Conservation (phyloP, 1,284 basidiomycete genomes). For the Cutaneotrichosporon cutaneum region DNA sequence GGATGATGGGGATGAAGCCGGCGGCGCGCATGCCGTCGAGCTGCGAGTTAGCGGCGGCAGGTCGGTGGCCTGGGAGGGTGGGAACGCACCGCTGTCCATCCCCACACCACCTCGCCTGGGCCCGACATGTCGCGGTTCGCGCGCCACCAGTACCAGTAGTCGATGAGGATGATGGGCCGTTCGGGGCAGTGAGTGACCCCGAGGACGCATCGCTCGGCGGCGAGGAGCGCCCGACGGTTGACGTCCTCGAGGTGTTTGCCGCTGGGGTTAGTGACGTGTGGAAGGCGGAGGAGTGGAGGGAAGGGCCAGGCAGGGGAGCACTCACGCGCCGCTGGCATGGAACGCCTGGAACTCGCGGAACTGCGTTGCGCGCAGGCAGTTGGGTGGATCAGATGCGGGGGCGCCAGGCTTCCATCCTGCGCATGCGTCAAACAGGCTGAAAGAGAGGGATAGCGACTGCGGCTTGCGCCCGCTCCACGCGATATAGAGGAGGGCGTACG, state of each 20-base stretch:
- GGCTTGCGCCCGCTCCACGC: too few species aligned
- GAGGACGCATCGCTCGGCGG: constrained; percentile 35
- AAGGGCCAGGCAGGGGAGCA: background rate
- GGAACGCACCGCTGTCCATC: background rate
- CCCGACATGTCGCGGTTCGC: background rate
- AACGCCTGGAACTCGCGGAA: constrained; percentile 38
- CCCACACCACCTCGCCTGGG: background rate
- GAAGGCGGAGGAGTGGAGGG: too few species aligned
- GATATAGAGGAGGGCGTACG: background rate
- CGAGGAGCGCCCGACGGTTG: constrained; percentile 22
- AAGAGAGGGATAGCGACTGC: constrained; percentile 35
- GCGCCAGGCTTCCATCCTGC: constrained; percentile 18
- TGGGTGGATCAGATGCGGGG: constrained; percentile 20
- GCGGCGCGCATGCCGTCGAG: background rate
- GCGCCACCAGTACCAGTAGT: constrained; percentile 35
- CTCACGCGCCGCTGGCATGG: background rate
- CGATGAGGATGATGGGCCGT: constrained; percentile 37
- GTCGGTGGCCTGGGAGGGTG: too few species aligned
- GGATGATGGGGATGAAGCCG: background rate
- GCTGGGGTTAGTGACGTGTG: constrained; percentile 16
- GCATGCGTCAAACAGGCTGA: constrained; percentile 11
- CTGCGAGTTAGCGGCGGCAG: background rate
- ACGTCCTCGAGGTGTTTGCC: constrained; percentile 7
- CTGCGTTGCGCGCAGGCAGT: constrained; percentile 39
- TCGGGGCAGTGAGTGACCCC: constrained; percentile 30